Conservation (phyloP, 805 yeast species). For the Hanseniaspora jakobsenii region DNA sequence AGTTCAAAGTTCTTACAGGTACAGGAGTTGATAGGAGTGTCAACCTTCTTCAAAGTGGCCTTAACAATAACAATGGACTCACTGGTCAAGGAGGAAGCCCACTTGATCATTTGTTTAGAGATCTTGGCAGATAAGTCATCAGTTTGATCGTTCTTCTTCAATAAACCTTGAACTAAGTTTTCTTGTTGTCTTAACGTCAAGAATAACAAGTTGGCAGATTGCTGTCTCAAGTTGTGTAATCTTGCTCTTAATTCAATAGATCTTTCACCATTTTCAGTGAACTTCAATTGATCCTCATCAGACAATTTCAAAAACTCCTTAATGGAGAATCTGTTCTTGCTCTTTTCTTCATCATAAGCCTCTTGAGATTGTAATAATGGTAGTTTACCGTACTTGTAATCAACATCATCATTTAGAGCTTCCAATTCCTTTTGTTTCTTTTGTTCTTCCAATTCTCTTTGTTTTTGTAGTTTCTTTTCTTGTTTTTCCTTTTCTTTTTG, state of each 20-base stretch:
- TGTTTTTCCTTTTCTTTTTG: constrained; percentile 89
- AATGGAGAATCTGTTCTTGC: constrained; percentile 53
- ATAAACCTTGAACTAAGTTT: constrained; percentile 67
- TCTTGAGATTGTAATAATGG: constrained; percentile 66
- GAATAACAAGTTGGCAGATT: constrained; percentile 89
- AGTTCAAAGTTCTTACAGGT: constrained; percentile 87
- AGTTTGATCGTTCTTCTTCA: constrained; percentile 38
- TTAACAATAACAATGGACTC: constrained; percentile 87
- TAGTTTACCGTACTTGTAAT: constrained; percentile 71
- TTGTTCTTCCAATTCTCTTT: constrained; percentile 74
- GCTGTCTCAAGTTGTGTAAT: constrained; percentile 84
- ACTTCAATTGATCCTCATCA: constrained; percentile 30
- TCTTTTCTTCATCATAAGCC: constrained; percentile 53
- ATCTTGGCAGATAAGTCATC: constrained; percentile 49
- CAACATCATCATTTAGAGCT: constrained; percentile 54
- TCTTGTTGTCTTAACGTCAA: constrained; percentile 85
- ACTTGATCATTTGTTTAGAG: constrained; percentile 92
- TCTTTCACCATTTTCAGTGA: constrained; percentile 48
- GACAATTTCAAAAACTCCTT: constrained; percentile 30
- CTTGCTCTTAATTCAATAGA: constrained; percentile 84
- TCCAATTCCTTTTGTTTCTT: constrained; percentile 68
- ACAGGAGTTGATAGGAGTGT: constrained; percentile 77
- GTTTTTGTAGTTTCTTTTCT: constrained; percentile 83
- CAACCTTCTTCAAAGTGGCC: constrained; percentile 74
- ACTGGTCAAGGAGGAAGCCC: constrained; percentile 74